phyloP scores from a whole-genome alignment of 768 basidiomycete species.

The Tephrocybe sp. region DNA sequence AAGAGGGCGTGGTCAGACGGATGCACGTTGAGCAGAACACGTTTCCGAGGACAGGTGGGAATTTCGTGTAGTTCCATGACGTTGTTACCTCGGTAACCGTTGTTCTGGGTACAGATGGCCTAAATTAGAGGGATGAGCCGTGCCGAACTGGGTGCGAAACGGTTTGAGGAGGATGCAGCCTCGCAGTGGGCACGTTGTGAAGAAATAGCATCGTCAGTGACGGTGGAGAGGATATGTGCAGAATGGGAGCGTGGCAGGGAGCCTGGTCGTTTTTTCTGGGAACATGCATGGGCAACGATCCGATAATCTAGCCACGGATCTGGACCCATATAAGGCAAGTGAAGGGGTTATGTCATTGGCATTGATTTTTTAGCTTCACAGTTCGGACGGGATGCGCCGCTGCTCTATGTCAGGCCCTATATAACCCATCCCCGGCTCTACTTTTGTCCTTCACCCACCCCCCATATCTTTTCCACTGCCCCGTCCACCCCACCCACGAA shows the following conservation, averaged over 20 bases:
- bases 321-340: constrained; percentile 13
- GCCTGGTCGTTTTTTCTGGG: neutral
- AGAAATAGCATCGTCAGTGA: neutral
- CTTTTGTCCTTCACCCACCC: neutral
- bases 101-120: constrained; percentile 12
- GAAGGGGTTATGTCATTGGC: constrained; percentile 15
- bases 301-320: constrained; percentile 16
- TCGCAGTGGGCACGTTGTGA: neutral
- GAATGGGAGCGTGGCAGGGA: neutral
- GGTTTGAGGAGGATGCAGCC: neutral
- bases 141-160: neutral
- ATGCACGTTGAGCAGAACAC: constrained; percentile 6
- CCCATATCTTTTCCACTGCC: neutral
- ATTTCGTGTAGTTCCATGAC: constrained; percentile 5
- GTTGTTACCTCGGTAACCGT: constrained; percentile 23
- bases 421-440: constrained; percentile 12
- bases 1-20: neutral
- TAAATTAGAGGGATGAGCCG: constrained; percentile 8
- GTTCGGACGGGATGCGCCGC: constrained; percentile 18
- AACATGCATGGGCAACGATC: constrained; percentile 1
- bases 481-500: constrained; percentile 3
- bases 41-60: constrained; percentile 11
- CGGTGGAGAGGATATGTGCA: neutral
- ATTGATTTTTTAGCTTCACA: constrained; percentile 14
- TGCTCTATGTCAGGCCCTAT: constrained; percentile 20